Conservation (phyloP, 2,329 filamentous ascomycete species). For the Paraphoma chrysanthemicola region DNA sequence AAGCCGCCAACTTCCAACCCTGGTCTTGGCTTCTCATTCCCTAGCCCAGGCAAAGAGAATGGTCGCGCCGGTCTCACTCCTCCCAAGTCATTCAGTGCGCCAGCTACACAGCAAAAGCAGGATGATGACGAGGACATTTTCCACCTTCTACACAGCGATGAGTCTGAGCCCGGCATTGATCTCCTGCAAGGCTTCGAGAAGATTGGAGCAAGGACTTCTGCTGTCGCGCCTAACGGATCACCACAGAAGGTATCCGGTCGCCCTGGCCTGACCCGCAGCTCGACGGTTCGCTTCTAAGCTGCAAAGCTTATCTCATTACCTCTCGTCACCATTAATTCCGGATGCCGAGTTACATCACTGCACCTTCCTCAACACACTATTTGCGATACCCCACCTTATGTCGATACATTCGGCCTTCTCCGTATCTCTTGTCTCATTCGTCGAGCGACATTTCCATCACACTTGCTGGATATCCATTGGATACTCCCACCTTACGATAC, state of each 20-base stretch:
- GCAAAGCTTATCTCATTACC: not conserved
- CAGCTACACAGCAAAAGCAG: slow-evolving; percentile 23
- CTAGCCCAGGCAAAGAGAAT: slow-evolving; percentile 29
- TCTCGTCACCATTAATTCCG: slow-evolving; percentile 5
- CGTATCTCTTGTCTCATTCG: slow-evolving; percentile 11
- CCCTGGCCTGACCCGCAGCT: slow-evolving; percentile 39
- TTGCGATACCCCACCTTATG: slow-evolving; percentile 24
- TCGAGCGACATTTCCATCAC: slow-evolving; percentile 15
- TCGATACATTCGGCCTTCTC: slow-evolving; percentile 13
- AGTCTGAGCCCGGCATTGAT: slow-evolving; percentile 68
- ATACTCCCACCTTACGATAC: slow-evolving; percentile 38
- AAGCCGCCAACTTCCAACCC: slow-evolving; percentile 37
- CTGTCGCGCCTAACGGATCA: slow-evolving; percentile 44
- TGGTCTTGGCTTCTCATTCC: slow-evolving; percentile 23
- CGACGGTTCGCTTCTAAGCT: slow-evolving; percentile 42
- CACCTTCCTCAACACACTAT: slow-evolving; percentile 14
- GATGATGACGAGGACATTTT: slow-evolving; percentile 63
- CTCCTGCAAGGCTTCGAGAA: slow-evolving; percentile 78
- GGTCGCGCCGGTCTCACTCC: slow-evolving; percentile 30
- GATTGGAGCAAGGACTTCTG: slow-evolving; percentile 61
- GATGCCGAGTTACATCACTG: not conserved
- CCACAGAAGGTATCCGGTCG: slow-evolving; percentile 39
- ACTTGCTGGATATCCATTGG: slow-evolving; percentile 25
- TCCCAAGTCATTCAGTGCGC: slow-evolving; percentile 38
- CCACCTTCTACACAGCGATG: slow-evolving; percentile 65